These are phyloP conservation scores for Pseudophaeomoniella oleicola DNA, from an alignment of 2,329 filamentous ascomycete species.

Conservation along the genomic window DNA sequence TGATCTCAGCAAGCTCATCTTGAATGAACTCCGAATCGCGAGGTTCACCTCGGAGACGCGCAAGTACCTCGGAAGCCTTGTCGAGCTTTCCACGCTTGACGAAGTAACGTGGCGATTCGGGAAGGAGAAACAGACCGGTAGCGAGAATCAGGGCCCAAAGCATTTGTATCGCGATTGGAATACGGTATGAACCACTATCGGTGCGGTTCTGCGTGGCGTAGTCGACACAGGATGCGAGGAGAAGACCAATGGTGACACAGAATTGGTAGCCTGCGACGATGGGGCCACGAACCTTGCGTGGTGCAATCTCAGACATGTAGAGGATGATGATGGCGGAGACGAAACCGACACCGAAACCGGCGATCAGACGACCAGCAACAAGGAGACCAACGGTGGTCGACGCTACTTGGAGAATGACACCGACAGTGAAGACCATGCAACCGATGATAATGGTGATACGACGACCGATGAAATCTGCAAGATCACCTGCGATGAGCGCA, in stretches of 20 bases:
- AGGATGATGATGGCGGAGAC: slow-evolving; percentile 68
- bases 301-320: slow-evolving; percentile 73
- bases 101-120: slow-evolving; percentile 74
- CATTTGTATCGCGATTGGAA: slow-evolving; percentile 69
- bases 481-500: slow-evolving; percentile 60
- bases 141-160: slow-evolving; percentile 62
- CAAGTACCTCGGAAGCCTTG: slow-evolving; percentile 46
- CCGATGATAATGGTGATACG: slow-evolving; percentile 54
- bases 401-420: slow-evolving; percentile 52
- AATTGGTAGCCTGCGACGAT: slow-evolving; percentile 75
- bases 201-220: slow-evolving; percentile 51
- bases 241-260: slow-evolving; percentile 65
- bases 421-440: slow-evolving; percentile 56
- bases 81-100: slow-evolving; percentile 63
- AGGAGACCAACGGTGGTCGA: slow-evolving; percentile 43
- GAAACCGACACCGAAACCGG: slow-evolving; percentile 67
- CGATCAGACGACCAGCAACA: slow-evolving; percentile 58
- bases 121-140: slow-evolving; percentile 57
- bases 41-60: slow-evolving; percentile 60
- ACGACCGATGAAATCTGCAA: slow-evolving; percentile 62
- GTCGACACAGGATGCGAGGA: slow-evolving; percentile 60
- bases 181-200: slow-evolving; percentile 59
- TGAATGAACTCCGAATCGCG: slow-evolving; percentile 59
- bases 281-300: slow-evolving; percentile 61
- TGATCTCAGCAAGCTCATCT: slow-evolving; percentile 67